Evolutionary conservation across 2,329 filamentous ascomycete species (phyloP), one percentile per base, ranked within the genome.

Genomic region (Cadophora luteo-olivacea): DNA sequence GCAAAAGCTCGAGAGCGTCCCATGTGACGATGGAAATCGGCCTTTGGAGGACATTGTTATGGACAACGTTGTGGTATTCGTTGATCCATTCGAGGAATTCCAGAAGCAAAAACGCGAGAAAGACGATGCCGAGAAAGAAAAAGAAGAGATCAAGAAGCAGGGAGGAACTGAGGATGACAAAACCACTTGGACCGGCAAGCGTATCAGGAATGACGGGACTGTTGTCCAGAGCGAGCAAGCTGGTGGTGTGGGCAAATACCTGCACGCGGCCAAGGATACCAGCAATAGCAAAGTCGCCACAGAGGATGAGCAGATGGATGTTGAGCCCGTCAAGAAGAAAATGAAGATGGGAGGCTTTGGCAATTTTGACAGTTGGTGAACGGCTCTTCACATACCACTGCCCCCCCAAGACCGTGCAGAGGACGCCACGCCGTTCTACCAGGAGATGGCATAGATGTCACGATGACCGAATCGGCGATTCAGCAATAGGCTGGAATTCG

Each of bases 31-130:
- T n/a, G 87, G 84, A 22, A 91, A 94, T 78, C 84, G 91, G 7
- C 96, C 96, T 0, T 83, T 91, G 0, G 87, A 91, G 64, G 91
- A 95, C 67, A 92, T 97, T 69, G 81, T 89, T 69, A 96, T 99
- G 75, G 87, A 91, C 73, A 91, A 97, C 68, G 85, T 97, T 0
- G 89, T 92, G 0, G 89, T 99, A 6, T 96, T 97, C 72, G 87
- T 98, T 7, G 95, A 99, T 78, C 96, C 96, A 0, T 99, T 99
- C 77, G 94, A 94, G 70, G 95, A 98, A 80, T 99, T 97, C 77
- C 84, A 93, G 77, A 91, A 91, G 74, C 86, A 94, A 77, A 91
- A 89, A 74, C 84, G 84, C 54, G 86, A 92, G 66, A 83, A 85
- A 66, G 91, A 93, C 71, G 82, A 82, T 55, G 80, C 80, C 7